phyloP scores from a whole-genome alignment of 2,329 filamentous ascomycete species.

The Xylariales sp. region DNA sequence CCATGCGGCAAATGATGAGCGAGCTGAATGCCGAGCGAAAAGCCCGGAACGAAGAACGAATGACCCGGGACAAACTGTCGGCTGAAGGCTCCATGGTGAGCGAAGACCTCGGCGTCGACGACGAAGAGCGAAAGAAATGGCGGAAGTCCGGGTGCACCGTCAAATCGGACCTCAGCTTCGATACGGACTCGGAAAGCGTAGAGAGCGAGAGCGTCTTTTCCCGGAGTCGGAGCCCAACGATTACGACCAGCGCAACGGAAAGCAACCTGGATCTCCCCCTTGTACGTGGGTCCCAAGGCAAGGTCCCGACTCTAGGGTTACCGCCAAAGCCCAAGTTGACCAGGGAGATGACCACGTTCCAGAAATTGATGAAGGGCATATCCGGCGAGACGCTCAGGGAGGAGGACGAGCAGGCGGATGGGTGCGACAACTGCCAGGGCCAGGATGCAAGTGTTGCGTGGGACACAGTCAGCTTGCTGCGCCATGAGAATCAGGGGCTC shows the following conservation, averaged over 20 bases:
- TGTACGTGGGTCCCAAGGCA: slow-evolving; percentile 10
- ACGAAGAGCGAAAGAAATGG: slow-evolving; percentile 40
- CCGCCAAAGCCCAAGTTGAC: slow-evolving; percentile 22
- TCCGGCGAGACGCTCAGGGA: slow-evolving; percentile 31
- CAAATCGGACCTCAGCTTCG: slow-evolving; percentile 38
- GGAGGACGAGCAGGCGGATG: slow-evolving; percentile 17
- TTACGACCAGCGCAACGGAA: slow-evolving; percentile 31
- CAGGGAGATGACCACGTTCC: slow-evolving; percentile 40
- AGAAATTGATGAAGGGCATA: slow-evolving; percentile 43
- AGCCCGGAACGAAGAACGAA: slow-evolving; percentile 34
- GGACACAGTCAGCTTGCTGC: slow-evolving; percentile 58
- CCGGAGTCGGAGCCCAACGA: slow-evolving; percentile 52
- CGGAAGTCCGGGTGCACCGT: slow-evolving; percentile 39
- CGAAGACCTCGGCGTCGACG: slow-evolving; percentile 51
- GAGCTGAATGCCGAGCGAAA: slow-evolving; percentile 49
- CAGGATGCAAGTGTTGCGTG: slow-evolving; percentile 56
- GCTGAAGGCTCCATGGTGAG: slow-evolving; percentile 39
- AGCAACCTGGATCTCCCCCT: slow-evolving; percentile 11
- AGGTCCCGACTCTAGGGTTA: slow-evolving; percentile 8
- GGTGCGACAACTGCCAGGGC: slow-evolving; percentile 54
- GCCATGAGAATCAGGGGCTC: slow-evolving; percentile 57
- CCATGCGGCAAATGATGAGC: slow-evolving; percentile 44
- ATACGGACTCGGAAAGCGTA: slow-evolving; percentile 48
- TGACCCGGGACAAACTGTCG: slow-evolving; percentile 25
- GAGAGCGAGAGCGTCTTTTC: slow-evolving; percentile 56